Evolutionary conservation across 2,329 filamentous ascomycete species (phyloP), one percentile per base, ranked within the genome.

Genomic region (Stachybotrys elegans): DNA sequence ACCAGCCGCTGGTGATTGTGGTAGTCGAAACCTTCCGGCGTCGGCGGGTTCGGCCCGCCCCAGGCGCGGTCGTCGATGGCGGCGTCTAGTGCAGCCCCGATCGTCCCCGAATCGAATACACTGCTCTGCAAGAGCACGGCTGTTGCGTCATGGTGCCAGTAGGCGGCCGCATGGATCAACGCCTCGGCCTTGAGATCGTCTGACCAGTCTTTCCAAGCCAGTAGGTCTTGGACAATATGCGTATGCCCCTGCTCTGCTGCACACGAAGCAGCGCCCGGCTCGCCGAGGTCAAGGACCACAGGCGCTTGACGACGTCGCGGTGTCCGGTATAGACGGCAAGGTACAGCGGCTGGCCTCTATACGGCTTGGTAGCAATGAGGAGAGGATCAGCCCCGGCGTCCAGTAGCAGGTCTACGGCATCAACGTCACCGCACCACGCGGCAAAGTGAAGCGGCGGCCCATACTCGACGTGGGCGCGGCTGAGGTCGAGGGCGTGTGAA

Each of bases 1-100:
- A 51, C 41, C 17, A 52, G 20, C 25, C 34, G 48, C 34, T 46
- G 43, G 40, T 44, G 47, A 31, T 43, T n/a, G 16, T 42, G 11
- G 40, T 43, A 40, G 43, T 43, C 36, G 19, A 17, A 21, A 21
- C 34, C 34, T 13, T 37, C 34, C 12, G 34, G n/a, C 16, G 34
- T 20, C 16, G 27, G 42, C n/a, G 27, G 14, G 17, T 17, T 16
- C 34, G 34, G 34, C n/a, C 34, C n/a, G 20, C n/a, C 34, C 34
- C n/a, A 37, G n/a, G 20, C n/a, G 13, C n/a, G 13, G 13, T 20
- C n/a, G 20, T 37, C 34, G n/a, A 37, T 12, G 34, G 34, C 34
- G n/a, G 34, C n/a, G 16, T 37, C 34, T 19, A 37, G 20, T 37
- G 34, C 34, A 17, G n/a, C 13, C 20, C n/a, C n/a, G 12, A 37